Percentiles rank a stretch among this genome's conserved stretches.
These are phyloP conservation scores for Cutaneotrichosporon cutaneum DNA, from an alignment of 1,284 basidiomycete species.

Conservation along the genomic window DNA sequence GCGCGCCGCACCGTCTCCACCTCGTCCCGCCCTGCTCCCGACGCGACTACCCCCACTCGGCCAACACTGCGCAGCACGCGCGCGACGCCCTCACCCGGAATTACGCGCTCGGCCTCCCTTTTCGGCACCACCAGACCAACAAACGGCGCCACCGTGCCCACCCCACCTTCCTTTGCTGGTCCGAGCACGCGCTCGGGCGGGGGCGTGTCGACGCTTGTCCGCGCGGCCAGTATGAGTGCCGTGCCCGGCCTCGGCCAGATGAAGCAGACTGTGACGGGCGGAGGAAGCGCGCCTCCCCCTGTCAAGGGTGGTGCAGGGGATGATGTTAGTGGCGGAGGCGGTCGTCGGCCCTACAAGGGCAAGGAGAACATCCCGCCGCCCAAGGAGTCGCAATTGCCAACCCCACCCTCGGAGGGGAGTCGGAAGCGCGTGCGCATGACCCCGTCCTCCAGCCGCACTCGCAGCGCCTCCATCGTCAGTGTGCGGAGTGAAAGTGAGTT, in stretches of 20 bases:
- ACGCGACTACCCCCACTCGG: constrained; percentile 3
- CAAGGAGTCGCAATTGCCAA: constrained; percentile 25
- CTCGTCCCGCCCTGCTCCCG: neutral
- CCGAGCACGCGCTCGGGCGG: constrained; percentile 10
- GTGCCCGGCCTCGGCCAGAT: constrained; percentile 33
- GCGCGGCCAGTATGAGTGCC: constrained; percentile 27
- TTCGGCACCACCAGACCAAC: neutral
- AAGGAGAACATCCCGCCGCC: constrained; percentile 51
- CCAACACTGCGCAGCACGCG: constrained; percentile 7
- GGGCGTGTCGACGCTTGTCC: constrained; percentile 2
- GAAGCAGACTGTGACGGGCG: constrained; percentile 13
- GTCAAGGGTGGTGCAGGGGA: constrained; percentile 26
- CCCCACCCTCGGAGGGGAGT: constrained; percentile 13
- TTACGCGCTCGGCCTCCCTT: constrained; percentile 8
- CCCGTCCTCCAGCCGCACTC: constrained; percentile 25
- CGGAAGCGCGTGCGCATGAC: constrained; percentile 39
- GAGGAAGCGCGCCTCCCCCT: constrained; percentile 16
- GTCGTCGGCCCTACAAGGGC: constrained; percentile 38
- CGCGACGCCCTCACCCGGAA: neutral
- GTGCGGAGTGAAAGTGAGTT: constrained; percentile 40
- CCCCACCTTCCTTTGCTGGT: constrained; percentile 2
- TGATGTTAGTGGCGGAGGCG: constrained; percentile 22
- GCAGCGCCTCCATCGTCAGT: constrained; percentile 42
- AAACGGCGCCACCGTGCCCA: neutral
- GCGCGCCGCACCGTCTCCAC: constrained; percentile 14